Evolutionary conservation across 495 filamentous ascomycete species (phyloP), one percentile per base, ranked within the genome.

Genomic region (Antarctomyces pellizariae): DNA sequence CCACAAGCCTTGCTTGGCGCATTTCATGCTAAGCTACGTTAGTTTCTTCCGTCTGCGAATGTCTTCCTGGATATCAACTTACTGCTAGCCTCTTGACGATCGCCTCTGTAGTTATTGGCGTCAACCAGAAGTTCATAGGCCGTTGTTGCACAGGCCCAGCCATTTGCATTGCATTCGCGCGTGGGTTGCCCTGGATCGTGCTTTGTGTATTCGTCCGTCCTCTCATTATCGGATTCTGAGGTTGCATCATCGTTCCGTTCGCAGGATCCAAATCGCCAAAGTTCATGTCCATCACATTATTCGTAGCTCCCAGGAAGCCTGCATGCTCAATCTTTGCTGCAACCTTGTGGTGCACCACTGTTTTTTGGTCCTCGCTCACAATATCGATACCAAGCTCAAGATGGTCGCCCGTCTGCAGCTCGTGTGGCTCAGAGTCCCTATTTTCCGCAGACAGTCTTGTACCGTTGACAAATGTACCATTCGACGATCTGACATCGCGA

Each of bases 401-500:
- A 20, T 82, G 71, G 44, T 95, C 86, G 36, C 74, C 64, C 31
- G 82, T 75, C 31, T 77, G 67, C 14, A 97, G 51, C 38, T 92
- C 79, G 36, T 92, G 78, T 0, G 86, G 79, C 22, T 97, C 86
- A 1, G 83, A 92, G 39, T 97, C 86, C 34, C 77, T 62, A 39
- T 91, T 93, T 40, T 97, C 86, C 15, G 64, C 74, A 5, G 86
- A 93, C 26, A 97, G 45, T 13, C 86, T 67, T 10, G 69, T 60
- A n/a, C 78, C 80, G 33, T 93, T 97, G 28, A 97, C 83, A 48
- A 97, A 97, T 0, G 86, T 97, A 21, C 86, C 86, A 40, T 97
- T 97, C 2, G 86, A 95, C 3, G 86, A 95, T 46, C 92, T 95
- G 36, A 97, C 74, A 51, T 97, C 86, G 18, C 80, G 69, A 38